Evolutionary conservation across 2,329 filamentous ascomycete genomes (phyloP).

Genomic region (Pyrenophora graminea): DNA sequence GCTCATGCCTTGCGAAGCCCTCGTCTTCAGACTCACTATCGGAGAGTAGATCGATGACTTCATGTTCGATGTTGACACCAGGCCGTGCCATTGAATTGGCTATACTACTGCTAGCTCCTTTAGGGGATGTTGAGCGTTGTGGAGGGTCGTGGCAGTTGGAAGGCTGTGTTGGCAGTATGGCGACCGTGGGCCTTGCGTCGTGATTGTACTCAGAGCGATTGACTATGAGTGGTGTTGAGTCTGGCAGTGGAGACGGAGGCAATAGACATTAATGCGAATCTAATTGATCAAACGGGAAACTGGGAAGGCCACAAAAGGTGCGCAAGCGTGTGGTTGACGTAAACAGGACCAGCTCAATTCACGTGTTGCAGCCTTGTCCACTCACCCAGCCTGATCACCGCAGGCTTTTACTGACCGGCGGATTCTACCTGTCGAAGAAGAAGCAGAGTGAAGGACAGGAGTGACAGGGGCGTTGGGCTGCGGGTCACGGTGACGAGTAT

Average conservation of each 20-base stretch:
- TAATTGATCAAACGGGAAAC: background rate
- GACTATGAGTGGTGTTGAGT: background rate
- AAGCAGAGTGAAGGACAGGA: background rate
- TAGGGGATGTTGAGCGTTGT: background rate
- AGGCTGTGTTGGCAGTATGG: background rate
- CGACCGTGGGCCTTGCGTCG: background rate
- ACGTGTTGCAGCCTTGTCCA: conserved; percentile 18
- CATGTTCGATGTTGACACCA: background rate
- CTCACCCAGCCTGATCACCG: conserved; percentile 5
- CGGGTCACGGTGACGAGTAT: conserved; percentile 4
- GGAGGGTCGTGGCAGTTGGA: background rate
- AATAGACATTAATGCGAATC: conserved; percentile 14
- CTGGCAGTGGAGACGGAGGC: background rate
- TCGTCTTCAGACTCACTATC: conserved; percentile 27
- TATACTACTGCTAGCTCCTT: background rate
- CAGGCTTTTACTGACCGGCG: background rate
- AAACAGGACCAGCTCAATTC: conserved; percentile 6
- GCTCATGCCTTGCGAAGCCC: background rate
- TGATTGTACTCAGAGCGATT: background rate
- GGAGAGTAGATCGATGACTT: conserved; percentile 30
- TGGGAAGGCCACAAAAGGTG: conserved; percentile 10
- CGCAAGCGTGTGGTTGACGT: conserved; percentile 2
- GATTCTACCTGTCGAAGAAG: background rate
- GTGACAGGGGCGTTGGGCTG: background rate
- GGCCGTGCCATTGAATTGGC: conserved; percentile 16